These are phyloP conservation scores for Metschnikowia cubensis DNA, from an alignment of 805 yeast species.

Conservation along the genomic window DNA sequence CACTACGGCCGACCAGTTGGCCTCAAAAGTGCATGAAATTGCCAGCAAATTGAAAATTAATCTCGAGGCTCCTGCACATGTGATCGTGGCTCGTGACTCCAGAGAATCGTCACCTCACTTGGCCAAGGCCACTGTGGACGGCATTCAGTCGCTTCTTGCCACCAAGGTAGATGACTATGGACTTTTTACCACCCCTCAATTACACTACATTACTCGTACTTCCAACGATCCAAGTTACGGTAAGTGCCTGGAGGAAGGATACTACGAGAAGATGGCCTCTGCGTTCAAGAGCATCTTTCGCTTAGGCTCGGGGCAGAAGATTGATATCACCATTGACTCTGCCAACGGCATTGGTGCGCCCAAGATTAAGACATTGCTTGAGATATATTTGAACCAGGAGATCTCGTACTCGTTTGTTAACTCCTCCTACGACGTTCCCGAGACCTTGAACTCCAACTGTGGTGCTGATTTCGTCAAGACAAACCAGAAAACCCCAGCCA, in stretches of 20 bases:
- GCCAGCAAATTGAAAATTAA: constrained; percentile 45
- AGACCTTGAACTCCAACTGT: constrained; percentile 66
- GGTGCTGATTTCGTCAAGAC: constrained; percentile 98
- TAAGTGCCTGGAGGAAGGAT: constrained; percentile 59
- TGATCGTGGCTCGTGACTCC: constrained; percentile 81
- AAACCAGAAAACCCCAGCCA: constrained; percentile 70
- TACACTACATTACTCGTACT: constrained; percentile 79
- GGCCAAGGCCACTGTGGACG: constrained; percentile 54
- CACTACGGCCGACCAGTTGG: constrained; percentile 45
- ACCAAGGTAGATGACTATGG: constrained; percentile 54
- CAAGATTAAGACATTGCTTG: constrained; percentile 50
- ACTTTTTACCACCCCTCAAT: constrained; percentile 85
- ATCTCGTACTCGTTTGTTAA: constrained; percentile 50
- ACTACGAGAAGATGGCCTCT: constrained; percentile 56
- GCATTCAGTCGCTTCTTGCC: constrained; percentile 46
- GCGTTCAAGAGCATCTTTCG: constrained; percentile 48
- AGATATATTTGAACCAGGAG: constrained; percentile 34
- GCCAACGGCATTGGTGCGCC: constrained; percentile 98
- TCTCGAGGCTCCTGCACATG: constrained; percentile 37
- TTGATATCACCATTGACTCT: constrained; percentile 69
- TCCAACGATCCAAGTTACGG: constrained; percentile 67
- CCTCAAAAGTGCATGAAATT: constrained; percentile 33
- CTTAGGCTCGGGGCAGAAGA: constrained; percentile 18
- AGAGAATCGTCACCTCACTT: constrained; percentile 77
- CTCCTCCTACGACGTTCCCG: constrained; percentile 49